Base-by-base conservation (phyloP, 2,329 filamentous ascomycete species). In the Decorospora gaudefroyi region DNA sequence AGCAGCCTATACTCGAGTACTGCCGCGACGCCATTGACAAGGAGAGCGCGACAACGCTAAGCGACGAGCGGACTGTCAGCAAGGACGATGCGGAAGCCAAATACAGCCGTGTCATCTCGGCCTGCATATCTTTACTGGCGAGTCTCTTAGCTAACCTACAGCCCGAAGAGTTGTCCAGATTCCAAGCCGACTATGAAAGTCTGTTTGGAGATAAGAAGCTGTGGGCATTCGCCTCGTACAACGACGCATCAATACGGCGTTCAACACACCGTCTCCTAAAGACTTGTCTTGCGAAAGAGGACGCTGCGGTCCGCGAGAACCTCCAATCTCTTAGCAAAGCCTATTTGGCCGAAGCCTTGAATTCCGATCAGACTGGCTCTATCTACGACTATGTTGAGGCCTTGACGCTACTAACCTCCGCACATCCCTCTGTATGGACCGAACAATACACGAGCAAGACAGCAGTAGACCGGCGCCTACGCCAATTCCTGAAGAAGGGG, bases 81-180 rank as follows among this genome's bases (percentile, higher is more conserved):
- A 74, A 81, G 6, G 92, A 97, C 56, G 93, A 99, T 66, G 85
- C 90, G 3, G 82, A 90, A 55, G 82, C 87, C 12, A 96, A 96
- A 60, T 93, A 95, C 72, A 82, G 84, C 49, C 81, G 93, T 32
- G 90, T 96, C 3, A 77, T 82, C n/a, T 78, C 80, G 1, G 81
- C 81, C 6, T 81, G 77, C 39, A 69, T 84, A 17, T 67, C 78
- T 17, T 69, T 83, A 11, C 72, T 85, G 13, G 76, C 75, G 11
- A 77, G 78, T 42, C 68, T 86, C 18, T 57, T 86, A 49, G 57
- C 68, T 5, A 70, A 70, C 42, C 58, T 77, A 13, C 49, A 67
- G 10, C 27, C 60, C 0, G 70, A 73, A 22, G 85, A 88, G 25
- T 69, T 86, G 3, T 73, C 78, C 9, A 86, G 85, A 58, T 76